A percentile compares a stretch with the other conserved stretches of the same genome.
These are phyloP conservation scores for Psilocybe tampanensis DNA, from an alignment of 768 basidiomycete species.

Conservation along the genomic window DNA sequence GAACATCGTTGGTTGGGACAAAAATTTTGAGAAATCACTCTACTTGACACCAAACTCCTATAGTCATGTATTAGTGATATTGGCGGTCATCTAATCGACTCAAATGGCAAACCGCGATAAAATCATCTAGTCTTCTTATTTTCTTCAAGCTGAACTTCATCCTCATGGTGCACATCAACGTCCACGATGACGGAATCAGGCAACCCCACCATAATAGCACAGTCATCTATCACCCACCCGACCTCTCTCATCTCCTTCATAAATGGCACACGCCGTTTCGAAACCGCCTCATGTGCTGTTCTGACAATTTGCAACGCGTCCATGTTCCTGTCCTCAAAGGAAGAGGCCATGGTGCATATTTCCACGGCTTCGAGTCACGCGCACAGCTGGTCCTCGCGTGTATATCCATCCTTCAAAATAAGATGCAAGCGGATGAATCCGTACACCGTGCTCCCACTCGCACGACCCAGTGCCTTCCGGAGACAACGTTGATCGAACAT, in stretches of 20 bases:
- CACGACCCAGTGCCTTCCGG: background rate
- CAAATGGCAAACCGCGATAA: background rate
- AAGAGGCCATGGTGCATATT: conserved; percentile 23
- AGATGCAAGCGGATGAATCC: conserved; percentile 38
- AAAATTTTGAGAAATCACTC: too few species aligned
- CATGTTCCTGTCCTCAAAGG: background rate
- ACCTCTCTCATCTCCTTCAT: background rate
- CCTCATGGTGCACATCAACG: background rate
- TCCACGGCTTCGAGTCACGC: conserved; percentile 56
- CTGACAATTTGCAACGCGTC: background rate
- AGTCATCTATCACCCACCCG: conserved; percentile 24
- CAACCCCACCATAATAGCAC: conserved; percentile 30
- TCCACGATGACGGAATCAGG: conserved; percentile 29
- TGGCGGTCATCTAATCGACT: background rate
- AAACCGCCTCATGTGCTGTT: conserved; percentile 2
- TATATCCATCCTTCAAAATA: conserved; percentile 53
- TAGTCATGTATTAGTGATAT: too few species aligned
- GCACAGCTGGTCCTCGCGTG: conserved; percentile 49
- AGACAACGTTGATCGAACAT: conserved; percentile 46
- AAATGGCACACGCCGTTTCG: background rate
- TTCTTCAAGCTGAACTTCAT: background rate
- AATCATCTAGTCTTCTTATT: background rate
- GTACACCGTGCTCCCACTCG: background rate
- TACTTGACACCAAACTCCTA: too few species aligned
- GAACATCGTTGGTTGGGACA: too few species aligned